phyloP scores from a whole-genome alignment of 108 stramenopile genomes.

The Cyclotella kingstonii region DNA sequence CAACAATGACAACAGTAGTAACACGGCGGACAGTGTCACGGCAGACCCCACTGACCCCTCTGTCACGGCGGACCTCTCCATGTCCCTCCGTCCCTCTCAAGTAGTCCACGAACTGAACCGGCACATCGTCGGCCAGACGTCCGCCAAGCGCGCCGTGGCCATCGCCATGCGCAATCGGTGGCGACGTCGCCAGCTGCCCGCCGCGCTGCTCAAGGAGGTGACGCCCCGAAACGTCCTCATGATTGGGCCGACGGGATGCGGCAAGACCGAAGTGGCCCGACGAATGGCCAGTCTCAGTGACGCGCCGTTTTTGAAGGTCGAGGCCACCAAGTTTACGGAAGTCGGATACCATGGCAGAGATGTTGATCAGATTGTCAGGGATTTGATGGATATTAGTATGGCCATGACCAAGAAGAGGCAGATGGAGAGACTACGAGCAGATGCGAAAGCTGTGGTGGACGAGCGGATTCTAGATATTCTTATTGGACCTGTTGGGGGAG shows the following conservation, averaged over 20 bases:
- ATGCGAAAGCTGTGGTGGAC: constrained; percentile 81
- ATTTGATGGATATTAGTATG: constrained; percentile 96
- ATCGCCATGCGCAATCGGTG: constrained; percentile 99
- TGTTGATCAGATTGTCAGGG: constrained; percentile 98
- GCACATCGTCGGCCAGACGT: constrained; percentile 93
- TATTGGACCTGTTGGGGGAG: constrained; percentile 63
- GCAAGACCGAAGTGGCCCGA: constrained; percentile 98
- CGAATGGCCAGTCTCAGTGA: constrained; percentile 95
- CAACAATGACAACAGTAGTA: background rate
- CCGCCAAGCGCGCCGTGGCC: constrained; percentile 97
- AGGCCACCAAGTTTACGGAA: constrained; percentile 99
- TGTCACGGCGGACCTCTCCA: constrained; percentile 12
- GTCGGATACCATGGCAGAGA: constrained; percentile 99
- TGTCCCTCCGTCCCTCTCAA: constrained; percentile 66
- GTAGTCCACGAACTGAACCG: constrained; percentile 85
- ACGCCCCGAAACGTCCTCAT: constrained; percentile 99
- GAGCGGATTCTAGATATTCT: constrained; percentile 89
- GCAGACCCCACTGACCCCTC: background rate
- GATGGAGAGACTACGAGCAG: constrained; percentile 69
- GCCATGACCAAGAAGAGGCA: constrained; percentile 86
- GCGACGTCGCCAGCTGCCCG: constrained; percentile 91
- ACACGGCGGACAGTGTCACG: constrained; percentile 1
- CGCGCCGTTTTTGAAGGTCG: constrained; percentile 99
- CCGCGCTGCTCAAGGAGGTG: constrained; percentile 88
- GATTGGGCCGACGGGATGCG: constrained; percentile 99